Percentiles rank a stretch among this genome's conserved stretches.
Evolutionary conservation across 108 stramenopile species (phyloP).

Genomic region (Fragilaria radians): DNA sequence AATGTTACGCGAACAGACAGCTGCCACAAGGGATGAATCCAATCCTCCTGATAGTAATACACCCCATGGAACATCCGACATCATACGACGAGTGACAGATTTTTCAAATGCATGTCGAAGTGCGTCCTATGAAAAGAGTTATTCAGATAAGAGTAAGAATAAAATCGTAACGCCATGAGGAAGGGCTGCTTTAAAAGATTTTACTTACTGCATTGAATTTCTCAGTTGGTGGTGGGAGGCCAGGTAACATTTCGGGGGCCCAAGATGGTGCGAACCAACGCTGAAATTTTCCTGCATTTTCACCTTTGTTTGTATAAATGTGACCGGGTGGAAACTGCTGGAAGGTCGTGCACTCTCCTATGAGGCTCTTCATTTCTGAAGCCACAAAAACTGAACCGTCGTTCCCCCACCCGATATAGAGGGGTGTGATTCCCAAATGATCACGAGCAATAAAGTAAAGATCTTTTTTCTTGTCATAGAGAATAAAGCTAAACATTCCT

Average conservation of each 20-base stretch:
- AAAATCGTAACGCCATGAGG: neutral
- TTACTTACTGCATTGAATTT: conserved; percentile 64
- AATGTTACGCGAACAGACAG: conserved; percentile 87
- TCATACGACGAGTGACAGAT: conserved; percentile 93
- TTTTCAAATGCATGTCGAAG: conserved; percentile 88
- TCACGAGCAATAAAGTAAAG: conserved; percentile 88
- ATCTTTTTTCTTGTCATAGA: conserved; percentile 84
- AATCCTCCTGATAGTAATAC: conserved; percentile 96
- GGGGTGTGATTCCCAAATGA: conserved; percentile 95
- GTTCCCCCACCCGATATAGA: conserved; percentile 95
- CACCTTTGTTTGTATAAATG: conserved; percentile 81
- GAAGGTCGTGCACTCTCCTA: conserved; percentile 74
- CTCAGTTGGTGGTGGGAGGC: conserved; percentile 55
- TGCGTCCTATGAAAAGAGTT: conserved; percentile 35
- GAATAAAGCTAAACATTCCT: conserved; percentile 96
- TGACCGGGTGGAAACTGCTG: conserved; percentile 96
- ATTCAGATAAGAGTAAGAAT: conserved; percentile 7
- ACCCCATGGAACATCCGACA: conserved; percentile 99
- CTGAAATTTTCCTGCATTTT: conserved; percentile 63
- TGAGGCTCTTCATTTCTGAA: conserved; percentile 92
- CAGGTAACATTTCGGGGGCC: conserved; percentile 85
- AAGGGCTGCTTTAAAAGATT: neutral
- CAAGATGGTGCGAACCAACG: conserved; percentile 93
- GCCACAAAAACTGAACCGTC: conserved; percentile 90
- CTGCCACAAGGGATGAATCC: conserved; percentile 95